A percentile compares a stretch with the other conserved stretches of the same genome.
These are phyloP conservation scores for Xylariomycetidae sp. DNA, from an alignment of 2,329 filamentous ascomycete species.

Conservation along the genomic window DNA sequence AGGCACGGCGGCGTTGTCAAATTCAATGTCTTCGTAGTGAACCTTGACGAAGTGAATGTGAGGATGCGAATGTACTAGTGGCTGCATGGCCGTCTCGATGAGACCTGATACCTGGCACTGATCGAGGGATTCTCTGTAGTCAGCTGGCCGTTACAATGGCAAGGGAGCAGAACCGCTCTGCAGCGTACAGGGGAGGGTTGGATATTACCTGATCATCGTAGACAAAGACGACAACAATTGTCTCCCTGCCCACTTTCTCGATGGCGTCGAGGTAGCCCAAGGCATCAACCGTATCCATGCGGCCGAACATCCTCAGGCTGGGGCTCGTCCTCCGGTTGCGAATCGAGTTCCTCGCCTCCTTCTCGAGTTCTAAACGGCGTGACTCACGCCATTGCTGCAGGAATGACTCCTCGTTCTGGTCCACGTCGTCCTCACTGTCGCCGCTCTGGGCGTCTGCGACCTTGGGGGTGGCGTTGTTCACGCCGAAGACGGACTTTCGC, in stretches of 20 bases:
- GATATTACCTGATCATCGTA: constrained; percentile 74
- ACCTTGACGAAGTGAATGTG: constrained; percentile 85
- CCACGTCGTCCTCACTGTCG: constrained; percentile 41
- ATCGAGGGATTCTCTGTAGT: too few relatives aligned
- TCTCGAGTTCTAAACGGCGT: constrained; percentile 72
- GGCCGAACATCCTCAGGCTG: constrained; percentile 72
- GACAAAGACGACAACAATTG: constrained; percentile 87
- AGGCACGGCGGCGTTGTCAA: constrained; percentile 83
- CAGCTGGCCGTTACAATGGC: too few relatives aligned
- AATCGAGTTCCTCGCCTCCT: constrained; percentile 48
- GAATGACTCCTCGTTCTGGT: constrained; percentile 72
- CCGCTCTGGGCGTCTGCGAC: constrained; percentile 25
- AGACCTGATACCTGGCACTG: constrained; percentile 77
- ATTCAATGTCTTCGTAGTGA: constrained; percentile 87
- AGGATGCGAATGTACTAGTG: constrained; percentile 67
- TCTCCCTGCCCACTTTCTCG: constrained; percentile 78
- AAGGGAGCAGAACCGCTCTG: too few relatives aligned
- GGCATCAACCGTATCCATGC: constrained; percentile 79
- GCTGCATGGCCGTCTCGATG: constrained; percentile 72
- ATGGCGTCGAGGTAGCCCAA: constrained; percentile 93
- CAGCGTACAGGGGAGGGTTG: constrained; percentile 1
- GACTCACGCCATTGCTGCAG: constrained; percentile 81
- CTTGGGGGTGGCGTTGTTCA: constrained; percentile 30
- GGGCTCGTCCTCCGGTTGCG: constrained; percentile 69
- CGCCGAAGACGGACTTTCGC: constrained; percentile 51